Evolutionary conservation across 371 early-diverging fungal species (phyloP).

Genomic region (Ordospora colligata): DNA sequence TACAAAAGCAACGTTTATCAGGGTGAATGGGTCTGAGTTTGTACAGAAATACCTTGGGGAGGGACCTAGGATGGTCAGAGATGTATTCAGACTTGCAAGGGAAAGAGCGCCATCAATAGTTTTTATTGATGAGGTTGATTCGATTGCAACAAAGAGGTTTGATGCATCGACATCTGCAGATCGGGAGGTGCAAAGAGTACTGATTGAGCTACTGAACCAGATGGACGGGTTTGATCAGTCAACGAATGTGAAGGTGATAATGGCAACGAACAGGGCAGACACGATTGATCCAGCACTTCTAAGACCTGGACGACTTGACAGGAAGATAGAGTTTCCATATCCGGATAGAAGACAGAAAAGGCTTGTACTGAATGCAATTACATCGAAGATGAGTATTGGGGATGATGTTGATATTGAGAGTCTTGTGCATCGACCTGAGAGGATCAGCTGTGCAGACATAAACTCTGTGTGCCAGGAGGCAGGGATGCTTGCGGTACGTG

Average conservation of each 20-base stretch:
- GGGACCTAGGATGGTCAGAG: slow-evolving; percentile 66
- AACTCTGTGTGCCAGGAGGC: slow-evolving; percentile 98
- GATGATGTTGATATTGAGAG: slow-evolving; percentile 96
- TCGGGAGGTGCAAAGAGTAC: slow-evolving; percentile 96
- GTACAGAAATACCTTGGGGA: slow-evolving; percentile 85
- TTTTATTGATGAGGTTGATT: slow-evolving; percentile 95
- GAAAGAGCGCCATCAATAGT: slow-evolving; percentile 76
- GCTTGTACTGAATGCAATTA: slow-evolving; percentile 88
- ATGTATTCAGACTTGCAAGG: slow-evolving; percentile 65
- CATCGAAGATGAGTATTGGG: slow-evolving; percentile 89
- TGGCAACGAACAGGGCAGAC: slow-evolving; percentile 97
- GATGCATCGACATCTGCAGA: slow-evolving; percentile 99
- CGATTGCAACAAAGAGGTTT: slow-evolving; percentile 92
- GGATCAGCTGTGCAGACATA: slow-evolving; percentile 92
- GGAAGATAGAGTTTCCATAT: slow-evolving; percentile 80
- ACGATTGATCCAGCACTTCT: slow-evolving; percentile 86
- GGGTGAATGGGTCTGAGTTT: slow-evolving; percentile 86
- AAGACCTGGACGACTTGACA: slow-evolving; percentile 87
- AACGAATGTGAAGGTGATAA: slow-evolving; percentile 96
- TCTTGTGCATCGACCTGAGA: slow-evolving; percentile 91
- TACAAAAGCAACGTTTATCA: slow-evolving; percentile 69
- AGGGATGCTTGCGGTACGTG: slow-evolving; percentile 94
- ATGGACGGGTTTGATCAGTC: slow-evolving; percentile 99
- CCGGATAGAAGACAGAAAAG: slow-evolving; percentile 98
- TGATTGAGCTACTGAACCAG: slow-evolving; percentile 93